Evolutionary conservation across 345 rosid genomes (phyloP).

Genomic region (Linum lewisii): DNA sequence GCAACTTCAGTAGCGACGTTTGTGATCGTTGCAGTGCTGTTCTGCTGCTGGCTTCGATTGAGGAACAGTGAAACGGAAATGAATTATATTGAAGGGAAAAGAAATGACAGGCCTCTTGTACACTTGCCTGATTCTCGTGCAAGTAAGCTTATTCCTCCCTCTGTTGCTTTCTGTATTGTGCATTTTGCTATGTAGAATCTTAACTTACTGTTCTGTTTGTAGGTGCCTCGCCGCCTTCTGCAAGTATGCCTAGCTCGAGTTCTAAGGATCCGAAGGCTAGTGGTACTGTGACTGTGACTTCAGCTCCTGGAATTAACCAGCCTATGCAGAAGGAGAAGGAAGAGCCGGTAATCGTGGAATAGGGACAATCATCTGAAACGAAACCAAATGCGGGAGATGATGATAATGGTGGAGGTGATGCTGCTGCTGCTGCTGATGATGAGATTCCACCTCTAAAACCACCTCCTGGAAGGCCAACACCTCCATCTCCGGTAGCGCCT

Average conservation of each 20-base stretch:
- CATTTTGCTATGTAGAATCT: neutral
- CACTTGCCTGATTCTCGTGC: slow-evolving; percentile 13
- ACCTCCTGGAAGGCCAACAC: slow-evolving; percentile 18
- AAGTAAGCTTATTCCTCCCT: slow-evolving; percentile 4
- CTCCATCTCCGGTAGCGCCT: neutral
- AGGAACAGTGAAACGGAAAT: slow-evolving; percentile 4
- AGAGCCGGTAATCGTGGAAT: neutral
- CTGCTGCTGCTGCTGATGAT: too few species aligned
- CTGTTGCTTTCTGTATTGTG: neutral
- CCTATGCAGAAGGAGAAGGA: slow-evolving; percentile 3
- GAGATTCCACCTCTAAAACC: slow-evolving; percentile 10
- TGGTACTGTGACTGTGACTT: neutral
- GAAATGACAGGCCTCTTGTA: slow-evolving; percentile 21
- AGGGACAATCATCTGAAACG: neutral
- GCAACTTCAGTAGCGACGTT: slow-evolving; percentile 17
- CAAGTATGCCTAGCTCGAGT: slow-evolving; percentile 6
- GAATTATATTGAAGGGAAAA: slow-evolving; percentile 4
- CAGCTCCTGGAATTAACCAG: slow-evolving; percentile 1
- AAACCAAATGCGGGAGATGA: slow-evolving; percentile 8
- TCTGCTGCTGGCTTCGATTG: slow-evolving; percentile 14
- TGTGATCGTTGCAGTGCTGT: slow-evolving; percentile 15
- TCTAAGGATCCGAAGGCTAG: slow-evolving; percentile 1
- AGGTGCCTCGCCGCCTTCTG: slow-evolving; percentile 17
- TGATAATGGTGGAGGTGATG: too few species aligned
- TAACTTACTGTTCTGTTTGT: neutral